Evolutionary conservation across 768 basidiomycete species (phyloP).

Genomic region (Amanita jacksonii): DNA sequence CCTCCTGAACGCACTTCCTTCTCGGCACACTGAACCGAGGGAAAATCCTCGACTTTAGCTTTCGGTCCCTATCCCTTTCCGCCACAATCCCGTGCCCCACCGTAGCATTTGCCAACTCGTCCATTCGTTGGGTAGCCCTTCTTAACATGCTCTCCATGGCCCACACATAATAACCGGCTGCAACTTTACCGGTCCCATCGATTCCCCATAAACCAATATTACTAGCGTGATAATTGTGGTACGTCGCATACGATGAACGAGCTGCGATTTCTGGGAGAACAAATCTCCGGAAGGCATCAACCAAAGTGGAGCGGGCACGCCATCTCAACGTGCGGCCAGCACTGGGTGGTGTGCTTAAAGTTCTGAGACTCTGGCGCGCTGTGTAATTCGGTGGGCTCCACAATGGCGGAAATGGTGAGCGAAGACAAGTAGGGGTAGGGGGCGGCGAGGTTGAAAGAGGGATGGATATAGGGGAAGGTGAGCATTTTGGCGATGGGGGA

Average conservation of each 20-base stretch:
- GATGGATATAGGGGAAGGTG: slow-evolving; percentile 13
- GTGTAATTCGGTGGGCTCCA: slow-evolving; percentile 5
- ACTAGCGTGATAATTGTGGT: slow-evolving; percentile 12
- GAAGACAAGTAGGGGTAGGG: slow-evolving; percentile 17
- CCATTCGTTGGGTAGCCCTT: slow-evolving; percentile 32
- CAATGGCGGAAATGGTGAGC: slow-evolving; percentile 16
- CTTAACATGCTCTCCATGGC: slow-evolving; percentile 45
- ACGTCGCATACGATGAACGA: slow-evolving; percentile 20
- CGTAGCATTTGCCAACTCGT: slow-evolving; percentile 10
- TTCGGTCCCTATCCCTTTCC: slow-evolving; percentile 4
- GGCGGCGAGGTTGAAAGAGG: slow-evolving; percentile 20
- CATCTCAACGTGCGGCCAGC: slow-evolving; percentile 38
- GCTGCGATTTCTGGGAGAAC: slow-evolving; percentile 43
- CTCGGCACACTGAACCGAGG: slow-evolving; percentile 4
- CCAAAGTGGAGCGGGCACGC: slow-evolving; percentile 55
- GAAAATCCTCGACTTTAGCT: slow-evolving; percentile 7
- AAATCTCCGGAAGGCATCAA: slow-evolving; percentile 57
- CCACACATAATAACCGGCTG: slow-evolving; percentile 43
- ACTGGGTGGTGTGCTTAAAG: neutral
- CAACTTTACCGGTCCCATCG: slow-evolving; percentile 9
- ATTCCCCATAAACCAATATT: slow-evolving; percentile 13
- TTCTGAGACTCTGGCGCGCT: slow-evolving; percentile 1
- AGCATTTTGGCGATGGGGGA: neutral
- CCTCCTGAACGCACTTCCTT: slow-evolving; percentile 2
- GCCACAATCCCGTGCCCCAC: neutral